Evolutionary conservation across 1,139 yeast species (phyloP).

Genomic region (Keqinozyma sinolaborantium): DNA sequence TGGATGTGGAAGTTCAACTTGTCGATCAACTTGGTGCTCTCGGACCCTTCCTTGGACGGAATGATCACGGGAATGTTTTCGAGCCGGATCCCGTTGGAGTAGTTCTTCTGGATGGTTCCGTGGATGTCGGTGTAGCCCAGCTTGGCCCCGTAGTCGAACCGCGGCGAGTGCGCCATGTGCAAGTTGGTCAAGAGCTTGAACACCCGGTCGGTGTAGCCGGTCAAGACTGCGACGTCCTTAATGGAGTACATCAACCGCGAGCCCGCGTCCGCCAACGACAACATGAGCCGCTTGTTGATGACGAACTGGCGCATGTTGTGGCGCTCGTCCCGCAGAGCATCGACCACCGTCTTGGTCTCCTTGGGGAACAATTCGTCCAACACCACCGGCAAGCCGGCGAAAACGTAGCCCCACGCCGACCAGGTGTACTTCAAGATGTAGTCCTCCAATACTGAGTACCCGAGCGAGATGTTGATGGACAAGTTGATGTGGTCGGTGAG

Average conservation of each 20-base stretch:
- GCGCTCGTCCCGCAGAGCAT: slow-evolving; percentile 21
- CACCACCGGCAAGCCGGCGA: slow-evolving; percentile 83
- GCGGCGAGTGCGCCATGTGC: slow-evolving; percentile 77
- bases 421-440: slow-evolving; percentile 87
- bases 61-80: slow-evolving; percentile 82
- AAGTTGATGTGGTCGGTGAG: slow-evolving; percentile 44
- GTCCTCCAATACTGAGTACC: slow-evolving; percentile 76
- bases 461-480: slow-evolving; percentile 50
- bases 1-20: slow-evolving; percentile 61
- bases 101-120: slow-evolving; percentile 81
- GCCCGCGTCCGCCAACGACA: slow-evolving; percentile 93
- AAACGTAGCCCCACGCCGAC: slow-evolving; percentile 91
- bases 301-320: slow-evolving; percentile 83
- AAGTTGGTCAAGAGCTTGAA: slow-evolving; percentile 70
- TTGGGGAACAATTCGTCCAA: slow-evolving; percentile 42
- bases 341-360: slow-evolving; percentile 2
- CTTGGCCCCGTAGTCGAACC: slow-evolving; percentile 60
- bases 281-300: slow-evolving; percentile 84
- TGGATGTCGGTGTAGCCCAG: slow-evolving; percentile 54
- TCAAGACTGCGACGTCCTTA: slow-evolving; percentile 85
- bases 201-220: slow-evolving; percentile 88
- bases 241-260: slow-evolving; percentile 94
- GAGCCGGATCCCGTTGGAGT: slow-evolving; percentile 68
- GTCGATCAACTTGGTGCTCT: slow-evolving; percentile 50
- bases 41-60: slow-evolving; percentile 61